Conservation (phyloP, 176 grass and related monocot genomes). For the Pharus latifolius region DNA sequence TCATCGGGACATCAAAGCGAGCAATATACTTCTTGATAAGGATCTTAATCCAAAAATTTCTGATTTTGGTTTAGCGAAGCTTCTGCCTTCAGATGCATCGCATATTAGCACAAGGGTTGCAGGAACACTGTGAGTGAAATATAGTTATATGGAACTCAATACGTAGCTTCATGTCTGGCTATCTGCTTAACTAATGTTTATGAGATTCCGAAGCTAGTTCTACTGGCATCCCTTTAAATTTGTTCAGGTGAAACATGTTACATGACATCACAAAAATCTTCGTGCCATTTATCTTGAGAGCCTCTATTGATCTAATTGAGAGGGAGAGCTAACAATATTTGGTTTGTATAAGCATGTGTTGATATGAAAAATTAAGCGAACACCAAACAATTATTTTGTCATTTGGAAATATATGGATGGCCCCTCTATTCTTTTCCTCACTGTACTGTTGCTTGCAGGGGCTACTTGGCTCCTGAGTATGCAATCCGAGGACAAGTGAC, state of each 20-base stretch:
- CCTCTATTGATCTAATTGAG: background rate
- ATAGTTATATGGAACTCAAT: background rate
- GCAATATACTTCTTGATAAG: constrained; percentile 66
- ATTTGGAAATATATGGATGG: background rate
- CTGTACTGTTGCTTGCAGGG: constrained; percentile 25
- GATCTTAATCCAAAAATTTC: constrained; percentile 66
- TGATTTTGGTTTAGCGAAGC: constrained; percentile 68
- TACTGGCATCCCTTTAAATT: background rate
- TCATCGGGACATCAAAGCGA: constrained; percentile 76
- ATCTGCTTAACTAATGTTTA: background rate
- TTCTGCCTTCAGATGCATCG: constrained; percentile 55
- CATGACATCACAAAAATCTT: background rate
- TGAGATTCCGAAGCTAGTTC: background rate
- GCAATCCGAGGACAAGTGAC: constrained; percentile 77
- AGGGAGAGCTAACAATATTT: background rate
- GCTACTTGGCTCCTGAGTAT: constrained; percentile 78
- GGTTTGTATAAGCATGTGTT: background rate
- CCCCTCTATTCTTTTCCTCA: background rate
- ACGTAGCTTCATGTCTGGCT: background rate
- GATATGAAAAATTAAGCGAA: background rate
- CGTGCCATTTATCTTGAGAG: background rate
- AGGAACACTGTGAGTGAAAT: constrained; percentile 61
- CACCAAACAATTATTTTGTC: background rate
- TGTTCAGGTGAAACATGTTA: background rate
- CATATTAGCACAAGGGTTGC: constrained; percentile 74